A percentile compares a stretch with the other conserved stretches of the same genome.
Conservation (phyloP, 306 rosid genomes). For the Dalbergia oliveri region DNA sequence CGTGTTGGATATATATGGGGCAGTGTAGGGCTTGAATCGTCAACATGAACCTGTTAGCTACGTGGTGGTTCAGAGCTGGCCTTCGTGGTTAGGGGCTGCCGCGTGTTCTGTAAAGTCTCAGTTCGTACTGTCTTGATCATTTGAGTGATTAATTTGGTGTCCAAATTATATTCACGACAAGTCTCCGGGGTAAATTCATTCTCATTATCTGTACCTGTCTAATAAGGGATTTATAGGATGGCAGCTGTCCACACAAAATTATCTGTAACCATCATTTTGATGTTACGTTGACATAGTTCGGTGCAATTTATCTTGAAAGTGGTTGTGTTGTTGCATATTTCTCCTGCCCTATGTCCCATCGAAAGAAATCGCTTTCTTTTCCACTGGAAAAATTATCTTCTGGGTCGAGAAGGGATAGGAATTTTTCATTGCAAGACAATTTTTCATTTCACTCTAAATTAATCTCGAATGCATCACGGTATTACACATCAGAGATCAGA, state of each 20-base stretch:
- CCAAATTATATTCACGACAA: not conserved
- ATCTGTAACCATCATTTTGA: not conserved
- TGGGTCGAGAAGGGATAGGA: too few species aligned
- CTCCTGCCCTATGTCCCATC: too few species aligned
- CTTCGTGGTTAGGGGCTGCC: not conserved
- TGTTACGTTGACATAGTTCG: not conserved
- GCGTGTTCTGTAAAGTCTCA: not conserved
- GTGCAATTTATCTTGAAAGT: too few species aligned
- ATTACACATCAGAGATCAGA: too few species aligned
- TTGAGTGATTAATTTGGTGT: slow-evolving; percentile 15
- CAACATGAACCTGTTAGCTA: not conserved
- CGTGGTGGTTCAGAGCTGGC: slow-evolving; percentile 27
- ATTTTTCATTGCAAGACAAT: too few species aligned
- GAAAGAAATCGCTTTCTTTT: too few species aligned
- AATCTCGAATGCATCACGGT: too few species aligned
- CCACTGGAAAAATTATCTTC: too few species aligned
- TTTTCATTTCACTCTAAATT: too few species aligned
- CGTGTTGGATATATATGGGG: slow-evolving; percentile 24
- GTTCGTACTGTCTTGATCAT: slow-evolving; percentile 15
- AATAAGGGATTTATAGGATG: not conserved
- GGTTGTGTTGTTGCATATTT: too few species aligned
- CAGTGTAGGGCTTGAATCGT: slow-evolving; percentile 12
- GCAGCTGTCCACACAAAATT: not conserved
- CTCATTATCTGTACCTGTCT: not conserved
- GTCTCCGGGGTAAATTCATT: not conserved